These are phyloP conservation scores for Trifolium subterraneum DNA, from an alignment of 306 rosid genomes.

Conservation along the genomic window DNA sequence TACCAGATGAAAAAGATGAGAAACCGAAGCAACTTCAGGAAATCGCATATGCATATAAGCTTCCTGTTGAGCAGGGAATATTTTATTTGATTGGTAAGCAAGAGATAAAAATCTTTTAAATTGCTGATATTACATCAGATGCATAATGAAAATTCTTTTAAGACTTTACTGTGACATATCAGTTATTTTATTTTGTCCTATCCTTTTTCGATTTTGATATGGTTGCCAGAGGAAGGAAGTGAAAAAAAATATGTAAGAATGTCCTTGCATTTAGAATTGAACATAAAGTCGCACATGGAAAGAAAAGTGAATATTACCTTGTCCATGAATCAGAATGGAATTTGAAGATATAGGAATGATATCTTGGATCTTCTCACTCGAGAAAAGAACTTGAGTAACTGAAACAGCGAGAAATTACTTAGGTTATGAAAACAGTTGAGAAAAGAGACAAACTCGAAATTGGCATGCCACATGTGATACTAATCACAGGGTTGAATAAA, in stretches of 20 bases:
- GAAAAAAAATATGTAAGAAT: constrained; percentile 15
- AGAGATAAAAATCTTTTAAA: neutral
- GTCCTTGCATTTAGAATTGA: constrained; percentile 12
- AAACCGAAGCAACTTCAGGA: constrained; percentile 63
- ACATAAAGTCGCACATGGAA: constrained; percentile 10
- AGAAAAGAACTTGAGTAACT: constrained; percentile 72
- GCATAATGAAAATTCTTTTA: neutral
- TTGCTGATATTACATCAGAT: constrained; percentile 7
- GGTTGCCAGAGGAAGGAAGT: constrained; percentile 12
- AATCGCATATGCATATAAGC: constrained; percentile 76
- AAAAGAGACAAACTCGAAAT: constrained; percentile 1
- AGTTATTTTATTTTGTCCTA: neutral
- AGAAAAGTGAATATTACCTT: constrained; percentile 61
- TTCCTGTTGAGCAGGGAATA: constrained; percentile 61
- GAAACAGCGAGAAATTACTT: constrained; percentile 38
- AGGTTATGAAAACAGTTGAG: constrained; percentile 21
- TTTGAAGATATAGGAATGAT: constrained; percentile 67
- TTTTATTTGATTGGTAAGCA: neutral
- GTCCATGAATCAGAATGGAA: constrained; percentile 84
- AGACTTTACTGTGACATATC: constrained; percentile 12
- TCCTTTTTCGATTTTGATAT: constrained; percentile 10
- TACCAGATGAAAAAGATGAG: constrained; percentile 54
- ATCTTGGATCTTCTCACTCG: constrained; percentile 82
- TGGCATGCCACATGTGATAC: neutral
- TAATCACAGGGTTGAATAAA: neutral